Percentiles rank a stretch among this genome's conserved stretches.
These are phyloP conservation scores for Fomitopsis betulina DNA, from an alignment of 1,284 basidiomycete species.

Conservation along the genomic window DNA sequence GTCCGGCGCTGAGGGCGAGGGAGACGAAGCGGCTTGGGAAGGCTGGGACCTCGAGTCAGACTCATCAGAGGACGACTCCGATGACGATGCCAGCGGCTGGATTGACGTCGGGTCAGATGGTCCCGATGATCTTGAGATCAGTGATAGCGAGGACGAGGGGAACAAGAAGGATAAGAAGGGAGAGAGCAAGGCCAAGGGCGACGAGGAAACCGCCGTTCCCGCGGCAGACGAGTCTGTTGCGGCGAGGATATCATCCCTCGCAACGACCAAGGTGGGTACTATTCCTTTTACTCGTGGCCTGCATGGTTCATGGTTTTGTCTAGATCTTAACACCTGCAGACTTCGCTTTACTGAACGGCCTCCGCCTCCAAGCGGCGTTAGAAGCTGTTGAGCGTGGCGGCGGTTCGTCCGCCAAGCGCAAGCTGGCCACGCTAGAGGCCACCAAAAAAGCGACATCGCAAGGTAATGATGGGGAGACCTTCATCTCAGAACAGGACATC, in stretches of 20 bases:
- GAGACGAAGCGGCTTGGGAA: slow-evolving; percentile 79
- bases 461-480: slow-evolving; percentile 49
- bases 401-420: slow-evolving; percentile 81
- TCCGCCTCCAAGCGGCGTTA: slow-evolving; percentile 80
- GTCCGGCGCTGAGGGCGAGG: slow-evolving; percentile 50
- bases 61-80: slow-evolving; percentile 55
- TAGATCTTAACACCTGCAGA: slow-evolving; percentile 98
- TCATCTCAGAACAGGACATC: slow-evolving; percentile 90
- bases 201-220: slow-evolving; percentile 14
- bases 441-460: slow-evolving; percentile 49
- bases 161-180: slow-evolving; percentile 36
- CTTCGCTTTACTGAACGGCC: slow-evolving; percentile 90
- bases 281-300: too few relatives aligned
- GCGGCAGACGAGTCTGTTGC: slow-evolving; percentile 21
- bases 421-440: slow-evolving; percentile 75
- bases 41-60: slow-evolving; percentile 83
- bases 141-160: slow-evolving; percentile 82
- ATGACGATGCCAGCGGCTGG: slow-evolving; percentile 81
- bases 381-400: slow-evolving; percentile 70
- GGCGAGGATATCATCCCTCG: slow-evolving; percentile 47
- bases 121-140: slow-evolving; percentile 69
- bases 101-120: slow-evolving; percentile 78
- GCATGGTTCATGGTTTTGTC: slow-evolving; percentile 1
- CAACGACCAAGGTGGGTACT: too few relatives aligned
- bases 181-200: slow-evolving; percentile 27